Evolutionary conservation across 2,329 filamentous ascomycete genomes (phyloP), one percentile per base, ranked within the genome.

Genomic region (Alternaria conjuncta): DNA sequence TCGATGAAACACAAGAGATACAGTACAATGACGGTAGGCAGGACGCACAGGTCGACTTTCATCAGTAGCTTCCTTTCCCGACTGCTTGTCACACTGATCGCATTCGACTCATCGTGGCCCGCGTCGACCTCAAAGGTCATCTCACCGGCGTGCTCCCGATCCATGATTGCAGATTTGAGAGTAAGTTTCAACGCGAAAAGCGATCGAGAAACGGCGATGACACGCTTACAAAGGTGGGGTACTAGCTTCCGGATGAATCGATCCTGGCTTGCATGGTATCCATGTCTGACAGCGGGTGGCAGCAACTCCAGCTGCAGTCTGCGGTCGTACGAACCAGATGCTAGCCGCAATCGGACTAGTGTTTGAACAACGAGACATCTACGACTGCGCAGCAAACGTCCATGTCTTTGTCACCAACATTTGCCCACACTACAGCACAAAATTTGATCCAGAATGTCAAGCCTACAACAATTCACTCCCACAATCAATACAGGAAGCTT

Each of bases 1-100:
- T 91, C 89, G 63, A 92, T 90, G 76, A 91, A 91, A 78, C 89
- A 91, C 67, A 91, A 90, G 0, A 91, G 82, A 68, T 91, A 92
- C 2, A 92, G 78, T 0, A 91, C 55, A 0, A 88, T 79, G 0
- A 90, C 87, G 0, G 86, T 90, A 0, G 89, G 89, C 0, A 91
- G 82, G 28, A 90, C 84, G 66, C 81, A 85, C 3, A 89, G 64
- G 71, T 91, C 89, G 54, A 91, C 86, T 75, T 91, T 91, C 66
- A 80, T 77, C 3, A 87, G 82, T 23, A 91, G 80, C 62, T 80
- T 84, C 15, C 81, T 75, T 72, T 90, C 89, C 3, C 6, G 84
- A 85, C 23, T 73, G 78, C 6, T 81, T 76, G 68, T 89, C 86
- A 65, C 87, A 84, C n/a, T 82, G 68, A 12, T 88, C 75, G 4